phyloP scores from a whole-genome alignment of 2,329 filamentous ascomycete species.

The Phaeosphaeriaceae sp. region DNA sequence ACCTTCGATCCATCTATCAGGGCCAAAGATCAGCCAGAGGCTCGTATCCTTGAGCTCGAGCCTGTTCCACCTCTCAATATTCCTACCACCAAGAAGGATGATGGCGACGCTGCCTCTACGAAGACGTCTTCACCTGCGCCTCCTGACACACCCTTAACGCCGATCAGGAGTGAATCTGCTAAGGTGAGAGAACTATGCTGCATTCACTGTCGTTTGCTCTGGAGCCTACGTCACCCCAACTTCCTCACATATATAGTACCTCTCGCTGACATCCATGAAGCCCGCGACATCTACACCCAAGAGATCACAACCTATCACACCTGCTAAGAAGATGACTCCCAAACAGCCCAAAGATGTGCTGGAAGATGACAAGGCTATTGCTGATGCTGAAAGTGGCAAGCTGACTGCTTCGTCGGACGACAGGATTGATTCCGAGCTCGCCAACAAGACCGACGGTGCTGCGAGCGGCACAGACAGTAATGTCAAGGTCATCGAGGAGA shows the following conservation, averaged over 20 bases:
- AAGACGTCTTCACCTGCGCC: slow-evolving; percentile 18
- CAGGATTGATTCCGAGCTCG: background rate
- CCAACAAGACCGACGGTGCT: background rate
- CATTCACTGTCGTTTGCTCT: background rate
- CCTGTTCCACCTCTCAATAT: slow-evolving; percentile 18
- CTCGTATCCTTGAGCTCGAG: slow-evolving; percentile 22
- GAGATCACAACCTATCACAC: slow-evolving; percentile 3
- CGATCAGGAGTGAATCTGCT: background rate
- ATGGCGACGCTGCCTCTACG: slow-evolving; percentile 18
- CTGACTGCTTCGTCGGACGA: background rate
- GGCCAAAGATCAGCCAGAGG: slow-evolving; percentile 1
- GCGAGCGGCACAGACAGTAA: background rate
- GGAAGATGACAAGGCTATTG: background rate
- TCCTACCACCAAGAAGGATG: slow-evolving; percentile 14
- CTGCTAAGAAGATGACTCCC: background rate
- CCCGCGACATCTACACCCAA: slow-evolving; percentile 8
- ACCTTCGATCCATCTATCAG: slow-evolving; percentile 18
- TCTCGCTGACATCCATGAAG: slow-evolving; percentile 6
- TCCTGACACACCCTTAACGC: slow-evolving; percentile 11
- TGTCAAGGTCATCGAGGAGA: background rate
- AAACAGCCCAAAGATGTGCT: background rate
- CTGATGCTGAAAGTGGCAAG: background rate
- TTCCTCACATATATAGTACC: background rate
- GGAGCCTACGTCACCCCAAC: slow-evolving; percentile 3
- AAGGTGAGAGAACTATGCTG: slow-evolving; percentile 19